These are phyloP conservation scores for Daldinia vernicosa DNA, from an alignment of 495 filamentous ascomycete genomes.

Conservation along the genomic window DNA sequence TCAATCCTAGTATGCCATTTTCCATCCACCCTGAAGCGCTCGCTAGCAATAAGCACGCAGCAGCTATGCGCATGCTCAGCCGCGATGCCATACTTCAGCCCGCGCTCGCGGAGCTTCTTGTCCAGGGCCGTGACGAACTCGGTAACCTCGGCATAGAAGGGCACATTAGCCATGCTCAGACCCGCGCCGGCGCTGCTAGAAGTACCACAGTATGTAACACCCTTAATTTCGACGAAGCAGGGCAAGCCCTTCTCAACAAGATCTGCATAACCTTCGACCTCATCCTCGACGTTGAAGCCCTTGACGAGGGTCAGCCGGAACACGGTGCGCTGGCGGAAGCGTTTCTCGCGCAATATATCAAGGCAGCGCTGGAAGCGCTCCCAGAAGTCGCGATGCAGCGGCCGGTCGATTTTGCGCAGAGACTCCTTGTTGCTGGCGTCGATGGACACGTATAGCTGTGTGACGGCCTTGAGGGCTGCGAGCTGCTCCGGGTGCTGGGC, in stretches of 20 bases:
- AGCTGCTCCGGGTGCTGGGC: constrained; percentile 97
- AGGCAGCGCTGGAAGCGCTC: constrained; percentile 90
- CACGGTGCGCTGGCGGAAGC: constrained; percentile 86
- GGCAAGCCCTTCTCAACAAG: constrained; percentile 85
- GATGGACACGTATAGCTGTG: constrained; percentile 94
- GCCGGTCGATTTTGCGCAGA: constrained; percentile 85
- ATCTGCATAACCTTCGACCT: constrained; percentile 88
- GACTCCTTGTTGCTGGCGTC: constrained; percentile 92
- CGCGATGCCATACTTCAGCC: constrained; percentile 85
- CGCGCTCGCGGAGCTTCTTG: constrained; percentile 68
- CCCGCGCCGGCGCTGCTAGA: constrained; percentile 80
- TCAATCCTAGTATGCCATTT: constrained; percentile 94
- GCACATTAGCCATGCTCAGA: constrained; percentile 93
- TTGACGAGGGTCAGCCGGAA: constrained; percentile 96
- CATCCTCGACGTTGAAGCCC: constrained; percentile 92
- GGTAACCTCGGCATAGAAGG: constrained; percentile 88
- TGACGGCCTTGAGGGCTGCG: constrained; percentile 79
- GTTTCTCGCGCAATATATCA: constrained; percentile 84
- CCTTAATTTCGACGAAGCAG: constrained; percentile 93
- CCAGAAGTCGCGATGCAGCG: constrained; percentile 96
- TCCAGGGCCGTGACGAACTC: constrained; percentile 81
- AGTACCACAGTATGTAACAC: constrained; percentile 96
- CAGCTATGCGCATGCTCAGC: constrained; percentile 96
- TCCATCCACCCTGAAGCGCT: constrained; percentile 73
- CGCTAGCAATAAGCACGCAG: constrained; percentile 84